Base-by-base conservation (phyloP, 257 asterid species). In the Solanum ossicruentum region DNA sequence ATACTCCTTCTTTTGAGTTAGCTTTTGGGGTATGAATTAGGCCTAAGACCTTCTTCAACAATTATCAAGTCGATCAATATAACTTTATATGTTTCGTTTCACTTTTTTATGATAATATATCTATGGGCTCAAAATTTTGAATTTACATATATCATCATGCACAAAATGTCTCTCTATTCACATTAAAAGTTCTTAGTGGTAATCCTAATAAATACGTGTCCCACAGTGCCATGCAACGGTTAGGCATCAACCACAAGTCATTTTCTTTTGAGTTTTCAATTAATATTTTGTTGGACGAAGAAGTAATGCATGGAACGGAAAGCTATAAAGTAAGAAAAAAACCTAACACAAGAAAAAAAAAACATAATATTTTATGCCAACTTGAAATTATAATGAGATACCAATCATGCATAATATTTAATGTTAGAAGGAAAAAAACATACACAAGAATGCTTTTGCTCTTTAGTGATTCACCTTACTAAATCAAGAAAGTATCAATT, bases 61-160 rank as follows among this genome's bases (percentile, higher is more conserved):
- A n/a, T n/a, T 1, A 32, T 32, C 36, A 32, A 32, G 36, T 32
- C 36, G 36, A 32, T 32, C 3, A 32, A 32, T 32, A 32, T 32
- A 32, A 32, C 0, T 32, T 32, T 32, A 32, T 32, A 32, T 32
- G 36, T 32, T 32, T 32, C 36, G 3, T 32, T 32, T 32, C 1
- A 36, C 6, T 36, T 36, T 36, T 36, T 36, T 36, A 36, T 36
- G 6, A 36, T 36, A 36, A 36, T 36, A 36, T 5, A 36, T 36
- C 0, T 2, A 36, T 36, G 0, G 7, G 0, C 6, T 36, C 41
- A 0, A 36, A 36, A 36, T 0, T 36, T 36, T 36, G 1, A 36
- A 36, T 4, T 4, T 6, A 36, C 41, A 3, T 36, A 4, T 36
- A 5, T 36, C 6, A 36, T 36, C 6, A 4, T 36, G 41, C 7